Conservation (phyloP, 805 yeast genomes). For the Clavispora vitiphila region DNA sequence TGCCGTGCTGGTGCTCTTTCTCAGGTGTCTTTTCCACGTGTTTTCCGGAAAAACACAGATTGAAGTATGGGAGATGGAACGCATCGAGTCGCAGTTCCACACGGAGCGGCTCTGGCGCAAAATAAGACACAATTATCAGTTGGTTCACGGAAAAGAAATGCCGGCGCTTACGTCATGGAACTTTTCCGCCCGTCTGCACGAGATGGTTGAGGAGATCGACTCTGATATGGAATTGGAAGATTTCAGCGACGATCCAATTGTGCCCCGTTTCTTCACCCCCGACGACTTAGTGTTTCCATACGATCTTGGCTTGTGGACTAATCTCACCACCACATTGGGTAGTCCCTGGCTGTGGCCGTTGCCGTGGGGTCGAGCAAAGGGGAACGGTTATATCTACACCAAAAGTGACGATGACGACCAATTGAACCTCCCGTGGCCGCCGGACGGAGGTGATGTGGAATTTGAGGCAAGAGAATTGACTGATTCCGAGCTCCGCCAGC, state of each 20-base stretch:
- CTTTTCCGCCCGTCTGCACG: slow-evolving; percentile 14
- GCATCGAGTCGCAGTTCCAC: slow-evolving; percentile 63
- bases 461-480: slow-evolving; percentile 6
- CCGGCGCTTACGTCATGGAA: slow-evolving; percentile 49
- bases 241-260: slow-evolving; percentile 11
- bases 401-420: slow-evolving; percentile 57
- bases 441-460: slow-evolving; percentile 63
- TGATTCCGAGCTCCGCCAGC: slow-evolving; percentile 12
- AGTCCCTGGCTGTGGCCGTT: slow-evolving; percentile 59
- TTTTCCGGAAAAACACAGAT: slow-evolving; percentile 78
- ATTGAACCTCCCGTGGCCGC: slow-evolving; percentile 85
- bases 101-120: slow-evolving; percentile 50
- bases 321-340: slow-evolving; percentile 54
- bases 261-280: slow-evolving; percentile 39
- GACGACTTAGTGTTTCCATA: slow-evolving; percentile 82
- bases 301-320: slow-evolving; percentile 59
- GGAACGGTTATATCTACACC: slow-evolving; percentile 54
- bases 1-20: slow-evolving; percentile 52
- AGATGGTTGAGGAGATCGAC: slow-evolving; percentile 5
- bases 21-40: slow-evolving; percentile 57
- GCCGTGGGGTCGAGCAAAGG: slow-evolving; percentile 65
- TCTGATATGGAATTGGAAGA: slow-evolving; percentile 5
- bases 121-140: slow-evolving; percentile 40
- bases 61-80: slow-evolving; percentile 87
- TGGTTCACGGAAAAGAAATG: slow-evolving; percentile 35